phyloP scores from a whole-genome alignment of 176 grass and related monocot genomes.

The Metroxylon sagu region DNA sequence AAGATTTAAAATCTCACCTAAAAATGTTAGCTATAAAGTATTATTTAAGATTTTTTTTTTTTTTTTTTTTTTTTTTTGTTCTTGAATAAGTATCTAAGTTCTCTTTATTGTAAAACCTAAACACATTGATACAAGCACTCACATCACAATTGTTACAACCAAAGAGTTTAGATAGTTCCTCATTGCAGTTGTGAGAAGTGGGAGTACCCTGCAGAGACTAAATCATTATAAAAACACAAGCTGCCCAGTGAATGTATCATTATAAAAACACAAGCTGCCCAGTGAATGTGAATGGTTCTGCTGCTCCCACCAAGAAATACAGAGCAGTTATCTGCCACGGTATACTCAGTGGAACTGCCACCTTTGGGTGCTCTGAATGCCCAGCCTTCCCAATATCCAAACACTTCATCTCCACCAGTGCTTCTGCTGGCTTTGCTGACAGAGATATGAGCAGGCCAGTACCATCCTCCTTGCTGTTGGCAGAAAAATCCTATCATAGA shows the following conservation, averaged over 20 bases:
- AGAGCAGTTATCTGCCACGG: slow-evolving; percentile 62
- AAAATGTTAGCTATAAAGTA: no score
- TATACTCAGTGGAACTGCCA: slow-evolving; percentile 67
- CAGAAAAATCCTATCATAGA: slow-evolving; percentile 57
- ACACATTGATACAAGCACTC: no score
- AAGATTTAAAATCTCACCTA: no score
- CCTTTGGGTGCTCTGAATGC: slow-evolving; percentile 45
- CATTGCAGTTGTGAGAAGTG: slow-evolving; percentile 44
- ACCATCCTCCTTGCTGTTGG: slow-evolving; percentile 62
- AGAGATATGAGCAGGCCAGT: slow-evolving; percentile 68
- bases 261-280: slow-evolving; percentile 69
- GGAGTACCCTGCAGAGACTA: slow-evolving; percentile 56
- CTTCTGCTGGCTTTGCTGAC: slow-evolving; percentile 49
- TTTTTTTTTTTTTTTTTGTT: no score
- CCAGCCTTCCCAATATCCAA: slow-evolving; percentile 37
- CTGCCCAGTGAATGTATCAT: slow-evolving; percentile 56
- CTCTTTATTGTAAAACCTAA: slow-evolving; percentile 34
- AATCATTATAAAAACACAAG: slow-evolving; percentile 55
- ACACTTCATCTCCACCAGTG: slow-evolving; percentile 54
- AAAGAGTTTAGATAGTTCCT: slow-evolving; percentile 72
- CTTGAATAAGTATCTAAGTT: slow-evolving; percentile 32
- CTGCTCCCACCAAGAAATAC: slow-evolving; percentile 60
- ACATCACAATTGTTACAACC: slow-evolving; percentile 56
- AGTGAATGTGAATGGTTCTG: slow-evolving; percentile 76
- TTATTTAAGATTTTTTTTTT: no score